Base-by-base conservation (phyloP, 2,329 filamentous ascomycete species). In the Colletotrichum horii region DNA sequence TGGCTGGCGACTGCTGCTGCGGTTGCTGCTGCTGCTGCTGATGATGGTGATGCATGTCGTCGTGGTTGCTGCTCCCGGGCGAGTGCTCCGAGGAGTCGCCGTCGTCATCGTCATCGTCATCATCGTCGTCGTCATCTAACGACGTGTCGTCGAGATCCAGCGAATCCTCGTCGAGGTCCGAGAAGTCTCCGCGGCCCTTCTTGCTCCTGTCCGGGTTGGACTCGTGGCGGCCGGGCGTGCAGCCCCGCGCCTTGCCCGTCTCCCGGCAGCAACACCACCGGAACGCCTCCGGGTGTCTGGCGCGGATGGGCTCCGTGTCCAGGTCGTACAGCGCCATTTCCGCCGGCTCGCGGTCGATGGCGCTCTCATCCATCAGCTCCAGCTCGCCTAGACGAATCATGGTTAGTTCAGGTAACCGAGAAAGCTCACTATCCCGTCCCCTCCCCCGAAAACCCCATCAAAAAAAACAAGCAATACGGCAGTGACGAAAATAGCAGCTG, bases 211-310 rank as follows among this genome's bases (percentile, higher is more conserved):
- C 76, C 19, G 76, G 76, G 58, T 78, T 77, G 55, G 71, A 70
- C 61, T 78, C 76, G 55, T 78, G 76, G 5, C 64, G 60, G 4
- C 76, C 76, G 14, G 71, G 38, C 16, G 58, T 64, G 69, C 76
- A 78, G 60, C 76, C 76, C 26, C 60, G 43, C 43, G 28, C 60
- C 55, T 70, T 61, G 30, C 74, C 76, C 43, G 38, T 22, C 26
- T 48, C 34, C 30, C 64, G 52, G 60, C 76, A 78, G 66, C 76
- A 78, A 32, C 75, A 71, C 76, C 76, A 78, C 15, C 76, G 76
- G 24, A 77, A 78, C 4, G 76, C 76, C 34, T 74, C 76, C 2
- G 76, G 76, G 28, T 75, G 76, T 52, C 38, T 43, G 19, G 68
- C 68, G 30, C 76, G 71, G 55, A 71, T 77, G 6, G 71, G 56